phyloP scores from a whole-genome alignment of 129 eudicot species.

The Saussurea involucrata region DNA sequence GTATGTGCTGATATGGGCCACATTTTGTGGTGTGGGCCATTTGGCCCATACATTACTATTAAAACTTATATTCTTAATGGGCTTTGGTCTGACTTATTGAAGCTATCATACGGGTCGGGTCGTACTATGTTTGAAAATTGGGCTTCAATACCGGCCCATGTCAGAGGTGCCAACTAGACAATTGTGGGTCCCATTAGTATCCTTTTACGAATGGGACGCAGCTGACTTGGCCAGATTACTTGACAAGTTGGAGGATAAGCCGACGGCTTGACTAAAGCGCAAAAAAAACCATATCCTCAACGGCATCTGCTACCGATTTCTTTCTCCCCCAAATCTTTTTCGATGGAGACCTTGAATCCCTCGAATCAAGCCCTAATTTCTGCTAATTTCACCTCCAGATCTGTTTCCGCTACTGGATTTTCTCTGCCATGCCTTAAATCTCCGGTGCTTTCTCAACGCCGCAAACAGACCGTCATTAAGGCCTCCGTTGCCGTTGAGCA shows the following conservation, averaged over 20 bases:
- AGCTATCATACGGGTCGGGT: not conserved
- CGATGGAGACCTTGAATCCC: constrained; percentile 38
- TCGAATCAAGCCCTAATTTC: constrained; percentile 37
- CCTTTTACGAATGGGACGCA: not conserved
- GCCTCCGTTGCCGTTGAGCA: constrained; percentile 73
- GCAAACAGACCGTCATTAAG: constrained; percentile 15
- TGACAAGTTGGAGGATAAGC: constrained; percentile 51
- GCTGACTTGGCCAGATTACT: constrained; percentile 25
- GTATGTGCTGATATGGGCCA: too few species aligned
- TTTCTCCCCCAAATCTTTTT: not conserved
- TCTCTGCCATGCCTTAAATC: constrained; percentile 26
- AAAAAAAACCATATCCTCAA: constrained; percentile 13
- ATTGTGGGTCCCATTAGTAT: not conserved
- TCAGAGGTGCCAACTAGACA: not conserved
- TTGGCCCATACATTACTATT: too few species aligned
- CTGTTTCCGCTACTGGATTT: constrained; percentile 39
- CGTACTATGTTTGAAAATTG: not conserved
- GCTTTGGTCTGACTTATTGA: not conserved
- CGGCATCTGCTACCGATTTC: not conserved
- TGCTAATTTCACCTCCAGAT: constrained; percentile 22
- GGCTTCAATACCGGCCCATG: not conserved
- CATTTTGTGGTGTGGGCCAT: too few species aligned
- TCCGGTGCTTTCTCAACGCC: constrained; percentile 15
- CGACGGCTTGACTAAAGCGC: constrained; percentile 19
- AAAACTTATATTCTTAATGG: too few species aligned